Evolutionary conservation across 345 rosid genomes (phyloP).

Genomic region (Salix viminalis): DNA sequence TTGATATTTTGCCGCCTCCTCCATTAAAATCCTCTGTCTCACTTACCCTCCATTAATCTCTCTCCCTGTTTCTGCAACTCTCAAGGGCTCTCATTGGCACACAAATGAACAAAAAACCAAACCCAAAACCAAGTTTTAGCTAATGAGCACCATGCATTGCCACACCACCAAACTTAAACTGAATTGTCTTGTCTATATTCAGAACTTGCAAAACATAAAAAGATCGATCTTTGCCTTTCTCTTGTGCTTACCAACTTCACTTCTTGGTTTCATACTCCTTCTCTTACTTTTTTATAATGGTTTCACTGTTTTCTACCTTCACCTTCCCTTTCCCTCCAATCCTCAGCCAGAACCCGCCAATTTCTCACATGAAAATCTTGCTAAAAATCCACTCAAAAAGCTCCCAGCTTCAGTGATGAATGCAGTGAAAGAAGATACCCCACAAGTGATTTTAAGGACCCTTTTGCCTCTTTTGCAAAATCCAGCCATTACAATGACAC

Average conservation of each 20-base stretch:
- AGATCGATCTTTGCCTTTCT: constrained; percentile 37
- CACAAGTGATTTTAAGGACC: constrained; percentile 34
- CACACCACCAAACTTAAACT: constrained; percentile 16
- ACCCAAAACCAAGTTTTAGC: background rate
- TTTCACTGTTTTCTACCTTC: constrained; percentile 58
- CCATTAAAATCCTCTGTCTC: constrained; percentile 18
- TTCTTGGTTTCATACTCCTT: constrained; percentile 58
- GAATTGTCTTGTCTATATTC: constrained; percentile 2
- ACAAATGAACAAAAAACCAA: background rate
- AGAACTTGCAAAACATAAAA: constrained; percentile 20
- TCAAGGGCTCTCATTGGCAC: background rate
- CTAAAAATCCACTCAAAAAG: constrained; percentile 26
- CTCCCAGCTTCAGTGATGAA: constrained; percentile 38
- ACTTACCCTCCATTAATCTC: background rate
- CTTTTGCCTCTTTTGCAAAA: constrained; percentile 27
- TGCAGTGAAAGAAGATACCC: constrained; percentile 48
- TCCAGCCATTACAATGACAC: constrained; percentile 16
- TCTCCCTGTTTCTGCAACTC: constrained; percentile 3
- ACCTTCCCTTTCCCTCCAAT: constrained; percentile 43
- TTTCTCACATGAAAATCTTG: constrained; percentile 18
- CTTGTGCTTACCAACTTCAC: constrained; percentile 50
- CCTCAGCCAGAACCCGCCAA: constrained; percentile 22
- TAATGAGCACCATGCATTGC: background rate
- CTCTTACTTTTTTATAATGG: constrained; percentile 65
- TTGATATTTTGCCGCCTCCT: constrained; percentile 35